A percentile compares a stretch with the other conserved stretches of the same genome.
Evolutionary conservation across 208 protist genomes (phyloP).

Genomic region (Trypanosomatidae sp.): DNA sequence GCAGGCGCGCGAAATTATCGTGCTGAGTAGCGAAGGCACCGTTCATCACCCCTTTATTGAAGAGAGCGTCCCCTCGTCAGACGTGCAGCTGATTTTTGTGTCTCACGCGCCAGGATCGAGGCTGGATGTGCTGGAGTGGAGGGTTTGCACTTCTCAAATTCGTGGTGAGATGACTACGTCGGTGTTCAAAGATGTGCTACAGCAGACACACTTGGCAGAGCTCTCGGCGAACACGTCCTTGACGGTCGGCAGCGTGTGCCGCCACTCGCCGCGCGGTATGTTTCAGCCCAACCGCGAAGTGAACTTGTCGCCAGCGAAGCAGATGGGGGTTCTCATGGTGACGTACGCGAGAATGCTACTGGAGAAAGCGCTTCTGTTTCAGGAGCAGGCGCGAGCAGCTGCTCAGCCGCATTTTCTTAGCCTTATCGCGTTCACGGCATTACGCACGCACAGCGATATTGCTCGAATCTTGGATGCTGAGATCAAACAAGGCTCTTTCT

Average conservation of each 20-base stretch:
- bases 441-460: conserved; percentile 42
- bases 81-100: conserved; percentile 45
- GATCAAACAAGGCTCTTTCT: conserved; percentile 34
- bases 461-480: conserved; percentile 41
- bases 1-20: conserved; percentile 35
- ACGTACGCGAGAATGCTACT: conserved; percentile 77
- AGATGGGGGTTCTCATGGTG: conserved; percentile 76
- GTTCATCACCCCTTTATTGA: conserved; percentile 42
- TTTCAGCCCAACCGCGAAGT: conserved; percentile 14
- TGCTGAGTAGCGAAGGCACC: conserved; percentile 42
- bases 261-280: conserved; percentile 22
- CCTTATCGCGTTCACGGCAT: conserved; percentile 66
- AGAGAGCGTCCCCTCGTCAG: conserved; percentile 20
- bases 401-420: conserved; percentile 41
- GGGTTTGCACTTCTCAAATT: conserved; percentile 23
- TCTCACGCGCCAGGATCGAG: conserved; percentile 36
- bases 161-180: conserved; percentile 25
- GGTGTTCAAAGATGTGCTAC: conserved; percentile 17
- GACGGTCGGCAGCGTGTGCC: conserved; percentile 32
- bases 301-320: conserved; percentile 40
- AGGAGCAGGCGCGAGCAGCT: conserved; percentile 41
- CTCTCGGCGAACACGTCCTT: conserved; percentile 33
- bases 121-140: conserved; percentile 50
- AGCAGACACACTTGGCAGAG: conserved; percentile 7
- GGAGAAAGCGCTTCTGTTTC: conserved; percentile 56